Conservation (phyloP, 2,329 filamentous ascomycete species). For the Claviceps digitariae region DNA sequence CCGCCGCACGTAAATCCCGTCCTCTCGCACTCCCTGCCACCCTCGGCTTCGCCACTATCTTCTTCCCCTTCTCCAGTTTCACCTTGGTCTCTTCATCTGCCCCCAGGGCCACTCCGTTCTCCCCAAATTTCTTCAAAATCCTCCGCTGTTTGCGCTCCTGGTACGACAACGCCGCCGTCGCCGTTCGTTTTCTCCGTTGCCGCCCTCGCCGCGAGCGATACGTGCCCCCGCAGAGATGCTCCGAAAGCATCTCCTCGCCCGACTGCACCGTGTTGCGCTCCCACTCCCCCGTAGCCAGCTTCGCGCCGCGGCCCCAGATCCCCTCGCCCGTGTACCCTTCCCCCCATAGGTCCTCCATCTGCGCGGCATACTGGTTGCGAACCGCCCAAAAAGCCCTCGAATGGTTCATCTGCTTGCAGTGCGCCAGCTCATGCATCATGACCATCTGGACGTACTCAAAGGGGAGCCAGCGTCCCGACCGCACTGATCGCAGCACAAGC, state of each 20-base stretch:
- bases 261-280: conserved; percentile 37
- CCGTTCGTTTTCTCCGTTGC: conserved; percentile 39
- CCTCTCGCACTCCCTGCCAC: conserved; percentile 64
- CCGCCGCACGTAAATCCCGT: conserved; percentile 61
- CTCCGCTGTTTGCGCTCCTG: conserved; percentile 59
- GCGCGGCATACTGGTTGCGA: conserved; percentile 55
- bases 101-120: conserved; percentile 53
- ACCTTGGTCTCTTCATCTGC: conserved; percentile 53
- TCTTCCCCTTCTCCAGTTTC: conserved; percentile 53
- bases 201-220: conserved; percentile 42
- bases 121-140: conserved; percentile 65
- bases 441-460: conserved; percentile 84
- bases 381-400: conserved; percentile 69
- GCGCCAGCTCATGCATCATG: conserved; percentile 86
- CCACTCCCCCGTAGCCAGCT: conserved; percentile 47
- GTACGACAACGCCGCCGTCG: conserved; percentile 43
- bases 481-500: conserved; percentile 59
- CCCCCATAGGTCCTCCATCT: conserved; percentile 58
- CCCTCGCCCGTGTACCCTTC: conserved; percentile 67
- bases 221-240: conserved; percentile 71
- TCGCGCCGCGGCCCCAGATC: conserved; percentile 62
- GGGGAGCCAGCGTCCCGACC: conserved; percentile 57
- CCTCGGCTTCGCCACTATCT: conserved; percentile 50
- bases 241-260: conserved; percentile 42
- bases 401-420: conserved; percentile 90